Evolutionary conservation across 805 yeast species (phyloP).

Genomic region (Hanseniaspora lachancei): DNA sequence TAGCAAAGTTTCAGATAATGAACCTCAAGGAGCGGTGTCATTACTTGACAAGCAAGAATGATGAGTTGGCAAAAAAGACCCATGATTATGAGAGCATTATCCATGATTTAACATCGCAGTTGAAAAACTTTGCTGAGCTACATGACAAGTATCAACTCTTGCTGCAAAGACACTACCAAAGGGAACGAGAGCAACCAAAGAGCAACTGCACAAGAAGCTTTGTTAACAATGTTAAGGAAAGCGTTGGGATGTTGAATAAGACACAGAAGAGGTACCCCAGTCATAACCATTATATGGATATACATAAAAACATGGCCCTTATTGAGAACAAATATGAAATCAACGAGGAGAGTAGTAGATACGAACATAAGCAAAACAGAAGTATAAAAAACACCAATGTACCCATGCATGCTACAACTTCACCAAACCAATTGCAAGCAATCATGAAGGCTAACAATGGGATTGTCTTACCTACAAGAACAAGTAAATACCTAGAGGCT

Average conservation of each 20-base stretch:
- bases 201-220: neutral
- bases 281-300: neutral
- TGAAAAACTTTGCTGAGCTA: constrained; percentile 20
- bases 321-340: neutral
- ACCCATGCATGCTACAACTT: neutral
- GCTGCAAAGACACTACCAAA: neutral
- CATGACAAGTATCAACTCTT: constrained; percentile 9
- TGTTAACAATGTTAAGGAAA: neutral
- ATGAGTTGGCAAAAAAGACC: constrained; percentile 20
- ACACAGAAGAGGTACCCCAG: neutral
- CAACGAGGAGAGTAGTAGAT: neutral
- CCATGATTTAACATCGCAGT: constrained; percentile 21
- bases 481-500: too few relatives aligned
- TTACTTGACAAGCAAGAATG: constrained; percentile 20
- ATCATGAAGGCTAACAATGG: neutral
- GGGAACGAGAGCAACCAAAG: neutral
- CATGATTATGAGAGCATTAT: constrained; percentile 22
- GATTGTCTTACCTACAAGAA: too few relatives aligned
- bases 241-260: neutral
- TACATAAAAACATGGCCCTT: neutral
- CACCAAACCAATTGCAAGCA: neutral
- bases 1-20: constrained; percentile 23
- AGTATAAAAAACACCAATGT: neutral
- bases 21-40: constrained; percentile 20
- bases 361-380: neutral